Conservation (phyloP, 2,329 filamentous ascomycete species). For the Rhynchosporium agropyri region DNA sequence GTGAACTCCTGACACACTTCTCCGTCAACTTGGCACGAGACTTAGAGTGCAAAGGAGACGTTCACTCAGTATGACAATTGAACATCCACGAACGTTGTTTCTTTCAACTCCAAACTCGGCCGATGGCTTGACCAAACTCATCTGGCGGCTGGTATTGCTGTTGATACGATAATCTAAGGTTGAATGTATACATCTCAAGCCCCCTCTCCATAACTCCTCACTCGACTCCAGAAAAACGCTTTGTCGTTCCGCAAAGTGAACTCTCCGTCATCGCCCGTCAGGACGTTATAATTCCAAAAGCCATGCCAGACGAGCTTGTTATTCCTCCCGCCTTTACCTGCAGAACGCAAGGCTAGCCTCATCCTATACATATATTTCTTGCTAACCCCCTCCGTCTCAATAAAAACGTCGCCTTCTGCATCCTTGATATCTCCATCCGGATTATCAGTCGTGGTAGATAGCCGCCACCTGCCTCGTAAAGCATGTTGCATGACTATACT, state of each 20-base stretch:
- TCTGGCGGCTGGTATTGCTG: too few relatives aligned
- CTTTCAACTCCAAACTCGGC: not conserved
- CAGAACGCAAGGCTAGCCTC: constrained; percentile 70
- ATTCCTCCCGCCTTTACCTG: constrained; percentile 68
- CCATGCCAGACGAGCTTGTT: constrained; percentile 88
- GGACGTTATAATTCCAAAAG: constrained; percentile 86
- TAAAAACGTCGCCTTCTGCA: constrained; percentile 68
- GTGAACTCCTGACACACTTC: too few relatives aligned
- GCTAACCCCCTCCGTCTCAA: constrained; percentile 85
- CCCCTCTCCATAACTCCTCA: constrained; percentile 61
- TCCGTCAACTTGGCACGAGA: too few relatives aligned
- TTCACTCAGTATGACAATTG: too few relatives aligned
- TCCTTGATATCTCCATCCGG: constrained; percentile 44
- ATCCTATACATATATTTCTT: constrained; percentile 83
- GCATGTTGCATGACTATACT: constrained; percentile 68
- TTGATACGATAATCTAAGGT: too few relatives aligned
- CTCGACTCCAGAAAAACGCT: constrained; percentile 68
- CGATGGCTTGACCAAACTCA: not conserved
- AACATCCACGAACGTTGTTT: not conserved
- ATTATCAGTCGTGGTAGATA: constrained; percentile 45
- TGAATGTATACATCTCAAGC: constrained; percentile 5
- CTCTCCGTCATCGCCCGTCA: constrained; percentile 89
- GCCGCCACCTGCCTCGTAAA: constrained; percentile 65
- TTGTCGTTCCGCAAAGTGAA: constrained; percentile 69
- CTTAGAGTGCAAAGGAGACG: too few relatives aligned